Evolutionary conservation across 2,329 filamentous ascomycete species (phyloP).

Genomic region (Chrysoporthe austroafricana): DNA sequence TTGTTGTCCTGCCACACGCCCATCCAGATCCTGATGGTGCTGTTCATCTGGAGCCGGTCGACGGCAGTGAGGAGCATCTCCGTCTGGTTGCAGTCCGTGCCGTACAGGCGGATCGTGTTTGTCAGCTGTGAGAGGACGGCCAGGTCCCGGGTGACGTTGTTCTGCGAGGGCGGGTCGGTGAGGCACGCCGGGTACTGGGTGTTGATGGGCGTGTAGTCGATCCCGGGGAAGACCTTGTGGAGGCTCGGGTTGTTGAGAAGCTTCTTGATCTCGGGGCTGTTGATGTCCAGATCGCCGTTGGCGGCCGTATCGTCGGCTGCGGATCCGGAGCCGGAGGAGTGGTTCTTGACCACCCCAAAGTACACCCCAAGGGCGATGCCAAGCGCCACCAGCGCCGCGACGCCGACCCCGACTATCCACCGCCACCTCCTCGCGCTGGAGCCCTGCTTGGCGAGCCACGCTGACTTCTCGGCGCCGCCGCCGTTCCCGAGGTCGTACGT

Average conservation of each 20-base stretch:
- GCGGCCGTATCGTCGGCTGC: constrained; percentile 61
- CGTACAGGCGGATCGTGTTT: constrained; percentile 85
- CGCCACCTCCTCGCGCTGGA: constrained; percentile 67
- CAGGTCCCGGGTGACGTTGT: constrained; percentile 90
- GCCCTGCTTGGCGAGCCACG: constrained; percentile 64
- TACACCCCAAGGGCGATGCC: constrained; percentile 76
- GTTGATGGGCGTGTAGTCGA: constrained; percentile 93
- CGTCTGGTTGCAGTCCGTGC: constrained; percentile 97
- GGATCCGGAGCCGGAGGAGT: constrained; percentile 44
- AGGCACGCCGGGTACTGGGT: constrained; percentile 87
- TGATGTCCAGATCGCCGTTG: constrained; percentile 73
- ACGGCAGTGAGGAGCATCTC: constrained; percentile 90
- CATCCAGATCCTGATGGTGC: constrained; percentile 84
- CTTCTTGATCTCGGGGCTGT: constrained; percentile 78
- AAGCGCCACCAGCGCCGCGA: constrained; percentile 69
- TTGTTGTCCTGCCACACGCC: constrained; percentile 93
- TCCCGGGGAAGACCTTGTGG: constrained; percentile 91
- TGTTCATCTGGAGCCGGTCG: constrained; percentile 70
- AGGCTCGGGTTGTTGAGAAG: constrained; percentile 80
- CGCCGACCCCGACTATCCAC: constrained; percentile 67
- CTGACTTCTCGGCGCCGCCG: constrained; percentile 61
- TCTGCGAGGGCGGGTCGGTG: constrained; percentile 78
- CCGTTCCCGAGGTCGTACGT: constrained; percentile 38
- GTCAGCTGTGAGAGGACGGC: constrained; percentile 90
- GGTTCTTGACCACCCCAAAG: constrained; percentile 70